Base-by-base conservation (phyloP, 805 yeast genomes). In the Lachancea sp. region DNA sequence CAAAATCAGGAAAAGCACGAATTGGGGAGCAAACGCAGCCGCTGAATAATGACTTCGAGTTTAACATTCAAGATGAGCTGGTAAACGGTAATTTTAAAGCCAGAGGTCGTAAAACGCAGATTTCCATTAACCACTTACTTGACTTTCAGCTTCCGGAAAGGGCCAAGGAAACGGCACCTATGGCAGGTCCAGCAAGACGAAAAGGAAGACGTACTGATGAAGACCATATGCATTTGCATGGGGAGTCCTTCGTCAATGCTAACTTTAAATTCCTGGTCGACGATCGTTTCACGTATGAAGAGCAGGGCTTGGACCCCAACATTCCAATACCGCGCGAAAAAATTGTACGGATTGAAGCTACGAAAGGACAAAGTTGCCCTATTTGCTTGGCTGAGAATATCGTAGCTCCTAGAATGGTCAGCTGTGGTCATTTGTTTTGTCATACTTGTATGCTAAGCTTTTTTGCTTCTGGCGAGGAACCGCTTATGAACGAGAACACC, bases 371-470 rank as follows among this genome's bases (percentile, higher is more conserved):
- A 49, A 78, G 80, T 28, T 92, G 99, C 57, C 97, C 98, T 0
- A 90, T 92, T 20, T 92, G 99, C 59, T 67, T 92, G 11, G 72
- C 80, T 23, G 94, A 86, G 37, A 80, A 78, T 11, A 84, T 92
- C 11, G 75, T 83, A 13, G 96, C 97, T 0, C 97, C 98, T 2
- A 69, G 97, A 41, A 94, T 92, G 97, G 79, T 87, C 21, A 73
- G 79, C 9, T 92, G 99, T 65, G 98, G 99, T 4, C 99, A 92
- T 57, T 72, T 88, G 12, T 77, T 92, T 54, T 92, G 99, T 56
- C 70, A 77, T 41, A 77, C 88, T 11, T 92, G 99, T 60, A 61
- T 90, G 22, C 60, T 88, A 41, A 75, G 88, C 33, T 75, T 84
- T 52, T 65, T 86, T 33, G 47, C 57, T 13, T 42, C 47, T 32